Conservation (phyloP, 2,329 filamentous ascomycete genomes). For the Diaporthe australafricana region DNA sequence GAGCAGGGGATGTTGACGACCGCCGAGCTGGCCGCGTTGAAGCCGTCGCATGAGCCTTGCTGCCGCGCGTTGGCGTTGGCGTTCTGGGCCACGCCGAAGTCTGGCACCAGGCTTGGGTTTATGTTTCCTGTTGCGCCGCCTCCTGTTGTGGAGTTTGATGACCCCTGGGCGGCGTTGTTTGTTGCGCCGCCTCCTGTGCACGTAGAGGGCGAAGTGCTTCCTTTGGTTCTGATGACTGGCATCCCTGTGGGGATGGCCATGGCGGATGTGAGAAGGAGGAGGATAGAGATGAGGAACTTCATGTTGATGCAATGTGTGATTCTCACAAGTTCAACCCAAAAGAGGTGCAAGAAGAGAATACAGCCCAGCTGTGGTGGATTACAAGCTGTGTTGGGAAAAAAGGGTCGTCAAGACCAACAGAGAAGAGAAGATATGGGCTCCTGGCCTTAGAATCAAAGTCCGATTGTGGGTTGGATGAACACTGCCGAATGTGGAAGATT, state of each 20-base stretch:
- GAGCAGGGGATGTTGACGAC: slow-evolving; percentile 38
- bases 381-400: background rate
- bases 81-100: slow-evolving; percentile 20
- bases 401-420: slow-evolving; percentile 11
- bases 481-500: background rate
- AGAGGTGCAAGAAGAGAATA: background rate
- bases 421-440: slow-evolving; percentile 20
- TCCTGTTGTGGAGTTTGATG: slow-evolving; percentile 14
- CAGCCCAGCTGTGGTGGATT: slow-evolving; percentile 18
- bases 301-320: background rate
- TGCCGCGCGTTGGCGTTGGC: slow-evolving; percentile 23
- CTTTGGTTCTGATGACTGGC: slow-evolving; percentile 12
- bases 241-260: slow-evolving; percentile 19
- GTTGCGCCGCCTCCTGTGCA: slow-evolving; percentile 7
- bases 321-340: background rate
- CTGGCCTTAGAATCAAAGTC: background rate
- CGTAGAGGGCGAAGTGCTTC: background rate
- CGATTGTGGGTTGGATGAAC: slow-evolving; percentile 16
- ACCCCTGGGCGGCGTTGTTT: background rate
- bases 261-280: slow-evolving; percentile 22
- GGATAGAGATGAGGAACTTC: slow-evolving; percentile 19
- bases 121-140: slow-evolving; percentile 4
- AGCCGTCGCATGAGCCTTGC: slow-evolving; percentile 36
- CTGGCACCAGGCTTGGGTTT: slow-evolving; percentile 15
- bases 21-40: slow-evolving; percentile 27